Conservation (phyloP, 345 rosid genomes). For the Lumnitzera racemosa region DNA sequence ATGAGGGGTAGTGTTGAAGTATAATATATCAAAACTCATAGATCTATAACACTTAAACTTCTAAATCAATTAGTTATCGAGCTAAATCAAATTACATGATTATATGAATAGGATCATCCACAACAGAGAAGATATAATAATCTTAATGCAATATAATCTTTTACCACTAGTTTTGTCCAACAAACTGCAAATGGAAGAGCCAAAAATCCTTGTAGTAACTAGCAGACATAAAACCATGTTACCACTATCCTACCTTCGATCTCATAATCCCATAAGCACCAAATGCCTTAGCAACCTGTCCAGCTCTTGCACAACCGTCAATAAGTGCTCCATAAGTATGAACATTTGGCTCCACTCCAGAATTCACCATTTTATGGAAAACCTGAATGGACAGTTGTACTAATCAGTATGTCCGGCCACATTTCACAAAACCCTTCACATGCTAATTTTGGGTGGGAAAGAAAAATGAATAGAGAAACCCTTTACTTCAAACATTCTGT, state of each 20-base stretch:
- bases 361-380: slow-evolving; percentile 87
- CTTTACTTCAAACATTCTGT: slow-evolving; percentile 86
- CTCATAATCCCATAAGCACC: slow-evolving; percentile 98
- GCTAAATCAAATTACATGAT: no score
- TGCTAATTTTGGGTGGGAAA: background rate
- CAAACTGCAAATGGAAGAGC: no score
- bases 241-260: slow-evolving; percentile 59
- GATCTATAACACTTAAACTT: no score
- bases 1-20: no score
- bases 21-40: slow-evolving; percentile 9
- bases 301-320: slow-evolving; percentile 95
- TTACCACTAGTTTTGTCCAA: no score
- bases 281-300: slow-evolving; percentile 96
- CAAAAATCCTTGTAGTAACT: no score
- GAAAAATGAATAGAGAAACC: background rate
- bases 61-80: no score
- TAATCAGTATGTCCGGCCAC: no score
- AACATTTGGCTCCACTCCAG: slow-evolving; percentile 87
- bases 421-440: no score
- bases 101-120: no score
- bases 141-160: no score
- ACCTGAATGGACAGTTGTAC: slow-evolving; percentile 34
- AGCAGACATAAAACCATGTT: background rate
- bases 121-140: no score
- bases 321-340: slow-evolving; percentile 93